Base-by-base conservation (phyloP, 2,329 filamentous ascomycete species). In the Cordyceps pruinosa region DNA sequence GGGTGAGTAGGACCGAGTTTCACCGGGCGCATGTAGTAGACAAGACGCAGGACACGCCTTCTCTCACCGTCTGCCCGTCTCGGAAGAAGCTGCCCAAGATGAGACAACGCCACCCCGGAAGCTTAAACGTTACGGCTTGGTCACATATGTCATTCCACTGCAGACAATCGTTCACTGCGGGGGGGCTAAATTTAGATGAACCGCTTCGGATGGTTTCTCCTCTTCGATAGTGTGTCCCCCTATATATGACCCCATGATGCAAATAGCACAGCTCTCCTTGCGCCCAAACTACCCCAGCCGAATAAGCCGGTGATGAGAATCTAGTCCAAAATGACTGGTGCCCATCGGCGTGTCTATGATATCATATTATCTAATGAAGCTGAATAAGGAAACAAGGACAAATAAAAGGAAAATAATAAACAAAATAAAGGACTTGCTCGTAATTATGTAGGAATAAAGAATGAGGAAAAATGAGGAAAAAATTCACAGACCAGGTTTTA, bases 401-500 rank as follows among this genome's bases (percentile, higher is more conserved):
- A 3, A n/a, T 19, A n/a, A 30, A 23, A 32, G 2, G 8, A 19
- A 7, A 32, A n/a, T n/a, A n/a, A 23, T 34, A 10, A 45, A 21
- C 37, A 34, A 12, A 25, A 30, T 32, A 41, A 41, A 32, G 26
- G 41, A 41, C n/a, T 58, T 47, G 56, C 41, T 58, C 35, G 49
- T 23, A 19, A 58, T 46, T 51, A 58, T 41, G 39, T 47, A 37
- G 41, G 41, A 19, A 35, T 45, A 51, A 15, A 35, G 23, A 30
- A 19, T 5, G 4, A 25, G 26, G 25, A 1, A 37, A 30, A 48
- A 9, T 26, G 9, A 25, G 21, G 21, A 41, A 23, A 25, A 26
- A 48, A 53, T 25, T 3, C 6, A 28, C 21, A n/a, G 17, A 19
- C 39, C 32, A 42, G n/a, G 32, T 21, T 58, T 65, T 67, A 80